Percentiles rank a stretch among this genome's conserved stretches.
phyloP scores from a whole-genome alignment of 148 eudicot genomes.

The Limonium bicolor region DNA sequence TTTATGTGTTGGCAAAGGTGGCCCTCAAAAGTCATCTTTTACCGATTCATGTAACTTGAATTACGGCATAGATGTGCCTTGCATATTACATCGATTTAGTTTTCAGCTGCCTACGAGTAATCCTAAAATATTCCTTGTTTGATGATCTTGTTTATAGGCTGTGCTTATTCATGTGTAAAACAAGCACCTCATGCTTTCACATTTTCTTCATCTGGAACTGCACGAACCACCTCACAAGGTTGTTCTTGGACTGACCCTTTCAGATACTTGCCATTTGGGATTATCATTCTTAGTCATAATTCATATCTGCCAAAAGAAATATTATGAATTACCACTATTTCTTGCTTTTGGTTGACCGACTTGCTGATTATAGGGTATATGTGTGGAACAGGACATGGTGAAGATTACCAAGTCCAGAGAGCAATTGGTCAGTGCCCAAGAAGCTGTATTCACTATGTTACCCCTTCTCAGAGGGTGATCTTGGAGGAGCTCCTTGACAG shows the following conservation, averaged over 20 bases:
- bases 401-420: constrained; percentile 57
- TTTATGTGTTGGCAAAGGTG: constrained; percentile 82
- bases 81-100: too few relatives aligned
- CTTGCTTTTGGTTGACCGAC: too few relatives aligned
- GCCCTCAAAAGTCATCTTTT: too few relatives aligned
- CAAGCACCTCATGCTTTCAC: constrained; percentile 74
- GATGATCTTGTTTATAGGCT: too few relatives aligned
- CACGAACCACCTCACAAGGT: constrained; percentile 80
- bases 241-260: constrained; percentile 2
- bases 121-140: too few relatives aligned
- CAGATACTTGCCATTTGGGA: not conserved
- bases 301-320: too few relatives aligned
- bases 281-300: not conserved
- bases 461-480: constrained; percentile 84
- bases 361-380: too few relatives aligned
- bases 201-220: constrained; percentile 60
- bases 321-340: too few relatives aligned
- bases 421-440: constrained; percentile 91
- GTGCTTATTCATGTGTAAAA: constrained; percentile 85
- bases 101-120: too few relatives aligned
- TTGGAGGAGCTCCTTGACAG: constrained; percentile 78
- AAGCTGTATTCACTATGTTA: constrained; percentile 89
- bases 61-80: too few relatives aligned
- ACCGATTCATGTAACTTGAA: too few relatives aligned
- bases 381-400: constrained; percentile 34